Base-by-base conservation (phyloP, 371 early-diverging fungal genomes). In the Zancudomyces culisetae region DNA sequence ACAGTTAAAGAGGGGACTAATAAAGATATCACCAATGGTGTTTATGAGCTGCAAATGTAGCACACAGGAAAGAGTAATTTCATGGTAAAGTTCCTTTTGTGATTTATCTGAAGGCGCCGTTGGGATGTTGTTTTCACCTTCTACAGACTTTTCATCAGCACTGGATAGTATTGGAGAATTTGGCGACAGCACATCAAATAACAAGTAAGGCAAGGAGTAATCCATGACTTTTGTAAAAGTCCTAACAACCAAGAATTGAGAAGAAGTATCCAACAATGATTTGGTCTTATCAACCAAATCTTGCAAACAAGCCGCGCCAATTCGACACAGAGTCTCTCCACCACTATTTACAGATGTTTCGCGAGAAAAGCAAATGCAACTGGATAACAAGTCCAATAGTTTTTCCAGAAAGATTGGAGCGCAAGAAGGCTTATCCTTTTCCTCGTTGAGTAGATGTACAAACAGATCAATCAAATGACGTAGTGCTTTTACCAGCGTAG, bases 301-400 rank as follows among this genome's bases (percentile, higher is more conserved):
- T 60, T 86, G 87, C 53, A 94, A 63, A 57, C 95, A 90, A 42
- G 84, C 81, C 27, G 84, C 83, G 1, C 95, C 95, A 53, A 91
- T 88, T 45, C 82, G 71, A n/a, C 87, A 83, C 51, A 94, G 71
- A 0, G 87, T 80, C 59, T 92, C 90, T 59, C 87, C 85, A 52
- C 87, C 90, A 73, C 90, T 91, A n/a, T n/a, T n/a, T n/a, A n/a
- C n/a, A n/a, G n/a, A n/a, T n/a, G n/a, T n/a, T n/a, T n/a, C n/a
- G n/a, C n/a, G n/a, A n/a, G n/a, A n/a, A n/a, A n/a, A n/a, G 20
- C 78, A 78, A 55, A 90, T 82, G 63, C 91, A 91, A 40, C 81
- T 65, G 12, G 72, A 69, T 43, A 91, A 70, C 22, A 94, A 60
- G 27, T 83, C 80, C 43, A 94, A 68, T 6, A 94, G 69, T 27